Conservation (phyloP, 2,329 filamentous ascomycete genomes). For the Ploettnerulaceae sp. region DNA sequence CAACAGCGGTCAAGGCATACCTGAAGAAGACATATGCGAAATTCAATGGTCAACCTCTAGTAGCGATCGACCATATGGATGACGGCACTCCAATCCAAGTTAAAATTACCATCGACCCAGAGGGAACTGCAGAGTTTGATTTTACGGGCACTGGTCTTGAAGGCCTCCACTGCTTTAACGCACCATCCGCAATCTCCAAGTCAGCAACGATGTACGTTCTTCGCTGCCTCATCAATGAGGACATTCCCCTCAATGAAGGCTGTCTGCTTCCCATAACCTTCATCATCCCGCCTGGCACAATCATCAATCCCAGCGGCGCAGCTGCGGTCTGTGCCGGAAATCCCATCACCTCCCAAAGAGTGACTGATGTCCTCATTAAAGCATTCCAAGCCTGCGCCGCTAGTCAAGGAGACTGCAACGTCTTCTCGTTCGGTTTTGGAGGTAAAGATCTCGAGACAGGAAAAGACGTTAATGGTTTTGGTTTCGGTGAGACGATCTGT, state of each 20-base stretch:
- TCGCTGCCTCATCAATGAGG: slow-evolving; percentile 69
- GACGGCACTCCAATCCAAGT: slow-evolving; percentile 72
- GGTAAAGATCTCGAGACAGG: slow-evolving; percentile 48
- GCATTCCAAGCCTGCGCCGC: slow-evolving; percentile 74
- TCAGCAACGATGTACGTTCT: slow-evolving; percentile 80
- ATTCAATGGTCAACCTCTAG: slow-evolving; percentile 61
- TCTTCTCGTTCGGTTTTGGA: slow-evolving; percentile 74
- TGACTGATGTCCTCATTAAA: slow-evolving; percentile 74
- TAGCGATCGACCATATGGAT: slow-evolving; percentile 75
- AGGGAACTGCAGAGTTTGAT: slow-evolving; percentile 70
- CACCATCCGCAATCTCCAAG: slow-evolving; percentile 73
- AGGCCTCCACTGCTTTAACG: slow-evolving; percentile 71
- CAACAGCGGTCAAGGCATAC: slow-evolving; percentile 64
- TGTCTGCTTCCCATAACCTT: slow-evolving; percentile 72
- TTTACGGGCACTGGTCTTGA: slow-evolving; percentile 72
- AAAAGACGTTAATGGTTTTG: slow-evolving; percentile 63
- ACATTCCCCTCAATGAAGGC: slow-evolving; percentile 84
- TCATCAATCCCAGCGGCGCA: slow-evolving; percentile 66
- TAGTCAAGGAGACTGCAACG: slow-evolving; percentile 74
- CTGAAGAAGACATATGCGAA: slow-evolving; percentile 61
- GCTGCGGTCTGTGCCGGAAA: slow-evolving; percentile 79
- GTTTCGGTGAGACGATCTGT: slow-evolving; percentile 45
- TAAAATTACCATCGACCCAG: slow-evolving; percentile 65
- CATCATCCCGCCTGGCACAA: slow-evolving; percentile 65
- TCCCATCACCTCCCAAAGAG: slow-evolving; percentile 69